Evolutionary conservation across 345 rosid species (phyloP), one percentile per base, ranked within the genome.

Genomic region (Luvunga scandens): DNA sequence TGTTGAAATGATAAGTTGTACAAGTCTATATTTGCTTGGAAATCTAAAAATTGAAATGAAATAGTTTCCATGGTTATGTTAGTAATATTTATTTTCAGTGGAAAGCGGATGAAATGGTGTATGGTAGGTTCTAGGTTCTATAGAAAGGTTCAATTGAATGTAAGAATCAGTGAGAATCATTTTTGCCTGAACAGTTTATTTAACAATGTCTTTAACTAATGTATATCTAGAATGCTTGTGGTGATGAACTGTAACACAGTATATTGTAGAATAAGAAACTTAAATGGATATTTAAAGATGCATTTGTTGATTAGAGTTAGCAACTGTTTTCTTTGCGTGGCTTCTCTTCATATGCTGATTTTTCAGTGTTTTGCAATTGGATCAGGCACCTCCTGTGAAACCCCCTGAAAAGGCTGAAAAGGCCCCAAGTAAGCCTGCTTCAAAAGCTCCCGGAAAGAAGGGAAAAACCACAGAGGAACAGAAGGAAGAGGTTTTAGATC

Each of bases 401-500:
- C 85, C 97, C 83, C 78, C 80, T 2, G 87, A 81, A 72, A 85
- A 85, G 79, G 80, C 81, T 34, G 87, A 81, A 72, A 85, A 85
- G 79, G 80, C 81, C 56, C 77, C 85, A 1, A 87, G 90, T 83
- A 89, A 90, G 78, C 78, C 92, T 73, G 87, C 69, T 1, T 14
- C 83, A 56, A 90, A 90, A 83, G 56, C 87, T 69, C 73, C 83
- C 42, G 90, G 73, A 28, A 91, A 89, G 84, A 89, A 91, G 80
- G 90, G 84, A 24, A 92, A 90, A 88, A 69, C 84, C 60, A 81
- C 79, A 6, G 83, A 86, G 75, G 55, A 53, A 48, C 14, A 1
- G 38, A 83, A 83, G 78, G 87, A 78, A 78, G 88, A 86, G 69
- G 78, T 81, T 84, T 67, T 89, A 56, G 97, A 93, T 88, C 94